Conservation (phyloP, 1,139 yeast genomes). For the Hansenula lynferdii region DNA sequence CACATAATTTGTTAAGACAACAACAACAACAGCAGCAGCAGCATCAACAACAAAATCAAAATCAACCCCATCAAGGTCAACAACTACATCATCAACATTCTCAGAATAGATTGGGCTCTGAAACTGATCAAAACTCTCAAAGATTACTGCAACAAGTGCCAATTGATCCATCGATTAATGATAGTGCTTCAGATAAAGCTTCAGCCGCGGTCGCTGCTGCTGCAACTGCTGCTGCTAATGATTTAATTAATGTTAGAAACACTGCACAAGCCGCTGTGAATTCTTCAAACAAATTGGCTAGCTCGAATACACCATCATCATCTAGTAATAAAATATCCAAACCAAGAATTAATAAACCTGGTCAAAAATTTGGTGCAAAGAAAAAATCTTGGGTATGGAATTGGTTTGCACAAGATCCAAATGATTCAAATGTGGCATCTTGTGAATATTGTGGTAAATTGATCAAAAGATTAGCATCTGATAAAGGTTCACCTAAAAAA, state of each 20-base stretch:
- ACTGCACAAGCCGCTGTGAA: constrained; percentile 22
- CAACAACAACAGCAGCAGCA: neutral
- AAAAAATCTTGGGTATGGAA: constrained; percentile 61
- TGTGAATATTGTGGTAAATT: constrained; percentile 51
- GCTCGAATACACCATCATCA: neutral
- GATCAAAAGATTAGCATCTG: constrained; percentile 43
- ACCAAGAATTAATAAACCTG: constrained; percentile 36
- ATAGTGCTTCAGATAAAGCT: constrained; percentile 17
- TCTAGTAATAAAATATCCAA: constrained; percentile 7
- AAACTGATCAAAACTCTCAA: neutral
- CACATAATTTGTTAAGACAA: neutral
- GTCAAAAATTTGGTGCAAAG: constrained; percentile 52
- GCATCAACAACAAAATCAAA: neutral
- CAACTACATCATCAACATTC: neutral
- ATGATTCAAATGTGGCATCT: constrained; percentile 45
- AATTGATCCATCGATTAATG: constrained; percentile 21
- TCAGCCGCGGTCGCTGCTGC: constrained; percentile 10
- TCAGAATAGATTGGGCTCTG: constrained; percentile 1
- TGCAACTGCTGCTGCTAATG: constrained; percentile 5
- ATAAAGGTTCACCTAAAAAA: constrained; percentile 58
- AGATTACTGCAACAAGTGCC: constrained; percentile 11
- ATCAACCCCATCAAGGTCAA: constrained; percentile 1
- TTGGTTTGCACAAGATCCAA: constrained; percentile 50
- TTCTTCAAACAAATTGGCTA: constrained; percentile 6
- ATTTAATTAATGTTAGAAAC: constrained; percentile 6